Percentiles rank a stretch among this genome's conserved stretches.
phyloP scores from a whole-genome alignment of 2,329 filamentous ascomycete species.

The Stagonosporopsis rhizophila region DNA sequence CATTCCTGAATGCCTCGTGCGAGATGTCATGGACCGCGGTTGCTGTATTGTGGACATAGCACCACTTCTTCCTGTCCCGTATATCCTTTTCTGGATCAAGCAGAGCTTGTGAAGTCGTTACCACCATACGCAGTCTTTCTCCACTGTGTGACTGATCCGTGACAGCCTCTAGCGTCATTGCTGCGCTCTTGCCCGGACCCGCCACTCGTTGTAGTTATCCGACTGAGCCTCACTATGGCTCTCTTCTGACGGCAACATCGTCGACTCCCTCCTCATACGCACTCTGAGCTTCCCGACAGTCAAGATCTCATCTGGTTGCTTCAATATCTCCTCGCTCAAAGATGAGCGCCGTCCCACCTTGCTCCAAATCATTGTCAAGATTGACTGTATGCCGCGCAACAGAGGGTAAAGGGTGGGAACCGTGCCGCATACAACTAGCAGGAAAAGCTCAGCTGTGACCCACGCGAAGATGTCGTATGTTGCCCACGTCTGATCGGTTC shows the following conservation, averaged over 20 bases:
- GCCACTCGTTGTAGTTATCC: neutral
- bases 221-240: neutral
- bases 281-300: conserved; percentile 2
- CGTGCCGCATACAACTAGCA: conserved; percentile 7
- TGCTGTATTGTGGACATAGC: too few species aligned
- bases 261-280: neutral
- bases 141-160: neutral
- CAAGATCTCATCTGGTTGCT: neutral
- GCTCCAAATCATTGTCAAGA: neutral
- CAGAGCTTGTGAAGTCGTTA: too few species aligned
- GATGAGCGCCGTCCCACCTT: neutral
- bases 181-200: neutral
- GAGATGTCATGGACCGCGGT: too few species aligned
- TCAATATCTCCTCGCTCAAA: neutral
- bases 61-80: too few species aligned
- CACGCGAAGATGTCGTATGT: conserved; percentile 15
- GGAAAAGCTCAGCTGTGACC: conserved; percentile 11
- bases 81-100: too few species aligned
- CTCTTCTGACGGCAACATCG: neutral
- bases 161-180: neutral
- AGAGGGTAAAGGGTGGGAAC: conserved; percentile 5
- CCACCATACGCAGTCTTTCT: neutral
- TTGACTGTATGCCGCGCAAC: conserved; percentile 1
- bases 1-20: too few species aligned
- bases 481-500: conserved; percentile 14